These are phyloP conservation scores for Angomonas deanei DNA, from an alignment of 208 protist genomes.

Conservation along the genomic window DNA sequence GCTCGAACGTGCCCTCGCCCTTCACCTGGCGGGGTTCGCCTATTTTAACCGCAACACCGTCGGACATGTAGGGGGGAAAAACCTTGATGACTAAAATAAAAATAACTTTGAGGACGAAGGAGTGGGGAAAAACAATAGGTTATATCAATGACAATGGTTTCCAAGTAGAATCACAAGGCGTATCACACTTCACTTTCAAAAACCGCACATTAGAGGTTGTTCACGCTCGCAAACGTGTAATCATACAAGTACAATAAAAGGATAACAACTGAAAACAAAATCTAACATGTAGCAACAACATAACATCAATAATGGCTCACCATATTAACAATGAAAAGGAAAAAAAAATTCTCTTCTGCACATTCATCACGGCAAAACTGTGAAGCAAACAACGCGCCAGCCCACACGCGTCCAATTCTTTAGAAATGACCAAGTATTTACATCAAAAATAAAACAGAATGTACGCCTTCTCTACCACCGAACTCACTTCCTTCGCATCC, in stretches of 20 bases:
- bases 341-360: background rate
- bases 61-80: background rate
- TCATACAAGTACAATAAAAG: background rate
- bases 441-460: slow-evolving; percentile 64
- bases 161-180: too few relatives aligned
- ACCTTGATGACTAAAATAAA: background rate
- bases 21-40: slow-evolving; percentile 34
- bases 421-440: too few relatives aligned
- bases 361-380: too few relatives aligned
- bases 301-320: slow-evolving; percentile 12
- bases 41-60: slow-evolving; percentile 25
- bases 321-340: slow-evolving; percentile 1
- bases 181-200: background rate
- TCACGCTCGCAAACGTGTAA: background rate
- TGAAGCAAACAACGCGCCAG: too few relatives aligned
- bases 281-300: slow-evolving; percentile 6
- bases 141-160: too few relatives aligned
- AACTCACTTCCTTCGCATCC: slow-evolving; percentile 26
- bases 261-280: slow-evolving; percentile 9
- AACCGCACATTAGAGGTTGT: background rate
- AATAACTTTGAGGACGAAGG: background rate
- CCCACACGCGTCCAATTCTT: too few relatives aligned
- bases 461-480: slow-evolving; percentile 49
- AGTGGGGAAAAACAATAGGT: background rate
- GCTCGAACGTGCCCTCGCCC: slow-evolving; percentile 62